Evolutionary conservation across 495 filamentous ascomycete species (phyloP).

Genomic region (Copromyces sp.): DNA sequence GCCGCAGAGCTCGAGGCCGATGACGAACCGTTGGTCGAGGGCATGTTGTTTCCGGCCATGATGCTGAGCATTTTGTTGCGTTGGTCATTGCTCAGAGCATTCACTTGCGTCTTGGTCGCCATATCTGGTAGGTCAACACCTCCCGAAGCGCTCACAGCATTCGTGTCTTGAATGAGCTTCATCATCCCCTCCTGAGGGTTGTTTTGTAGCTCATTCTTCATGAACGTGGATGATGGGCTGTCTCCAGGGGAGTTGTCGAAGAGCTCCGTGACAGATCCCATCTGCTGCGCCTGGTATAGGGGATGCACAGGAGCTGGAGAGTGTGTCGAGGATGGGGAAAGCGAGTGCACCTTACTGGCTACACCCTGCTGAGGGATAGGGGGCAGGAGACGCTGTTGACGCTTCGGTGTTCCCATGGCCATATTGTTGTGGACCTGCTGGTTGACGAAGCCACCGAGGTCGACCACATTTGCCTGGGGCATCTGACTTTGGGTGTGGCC

Average conservation of each 20-base stretch:
- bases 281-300: conserved; percentile 21
- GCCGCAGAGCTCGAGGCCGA: not conserved
- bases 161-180: conserved; percentile 74
- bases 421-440: conserved; percentile 29
- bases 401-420: conserved; percentile 32
- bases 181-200: conserved; percentile 67
- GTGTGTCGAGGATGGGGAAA: conserved; percentile 22
- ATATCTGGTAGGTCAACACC: conserved; percentile 64
- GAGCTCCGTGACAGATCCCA: conserved; percentile 39
- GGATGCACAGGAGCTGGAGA: conserved; percentile 9
- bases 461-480: conserved; percentile 58
- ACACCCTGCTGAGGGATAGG: conserved; percentile 30
- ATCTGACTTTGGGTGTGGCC: conserved; percentile 28
- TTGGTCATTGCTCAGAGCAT: conserved; percentile 63
- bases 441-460: conserved; percentile 56
- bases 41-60: conserved; percentile 44
- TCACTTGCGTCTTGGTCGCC: conserved; percentile 54
- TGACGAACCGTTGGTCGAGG: not conserved
- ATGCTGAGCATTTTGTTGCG: conserved; percentile 70
- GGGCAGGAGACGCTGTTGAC: conserved; percentile 36
- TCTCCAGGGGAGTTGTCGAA: conserved; percentile 33
- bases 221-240: conserved; percentile 28
- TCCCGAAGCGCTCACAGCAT: conserved; percentile 43
- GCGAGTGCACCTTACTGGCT: conserved; percentile 12
- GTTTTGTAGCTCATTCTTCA: conserved; percentile 37